Base-by-base conservation (phyloP, 1,284 basidiomycete species). In the Ustilago bromivora region DNA sequence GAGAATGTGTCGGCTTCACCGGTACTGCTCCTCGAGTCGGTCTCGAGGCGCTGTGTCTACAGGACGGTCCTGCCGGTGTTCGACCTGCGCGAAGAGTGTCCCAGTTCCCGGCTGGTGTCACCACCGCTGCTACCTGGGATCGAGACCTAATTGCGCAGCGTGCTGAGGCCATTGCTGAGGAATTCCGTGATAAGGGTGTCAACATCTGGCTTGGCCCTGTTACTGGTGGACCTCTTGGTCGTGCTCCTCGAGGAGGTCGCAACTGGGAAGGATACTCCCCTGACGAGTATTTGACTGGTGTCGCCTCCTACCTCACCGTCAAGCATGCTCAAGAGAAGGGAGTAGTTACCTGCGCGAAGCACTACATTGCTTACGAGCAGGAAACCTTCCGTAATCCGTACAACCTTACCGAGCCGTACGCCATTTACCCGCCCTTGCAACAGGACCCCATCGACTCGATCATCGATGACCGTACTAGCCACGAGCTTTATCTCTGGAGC, bases 101-200 rank as follows among this genome's bases (percentile, higher is more conserved):
- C 12, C 68, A 76, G 12, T 93, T 93, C 86, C 92, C 92, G 15
- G 89, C 92, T 13, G 92, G 89, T 15, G 91, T 93, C 85, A 93
- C 92, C 80, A 89, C 89, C 7, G 92, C 91, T 12, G 88, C 92
- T 12, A 92, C 92, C 2, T 89, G 87, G 86, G 92, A 92, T 83
- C 89, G 91, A 54, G 89, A 90, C 8, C 87, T 94, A 31, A 91
- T 94, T 52, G 91, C 92, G 60, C 84, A 88, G 17, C 90, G 94
- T 34, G 94, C 93, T 15, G 80, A 90, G n/a, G 91, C 90, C 57
- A 91, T 95, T 90, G 94, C 93, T 31, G 82, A 88, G 52, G 94
- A 96, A 86, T 91, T 92, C 86, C 89, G 89, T 68, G 91, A 90
- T 35, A 94, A 95, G 84, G 94, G 94, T 46, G 91, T 92, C 64